These are phyloP conservation scores for Wallacemonas sp. DNA, from an alignment of 208 protist species.

Conservation along the genomic window DNA sequence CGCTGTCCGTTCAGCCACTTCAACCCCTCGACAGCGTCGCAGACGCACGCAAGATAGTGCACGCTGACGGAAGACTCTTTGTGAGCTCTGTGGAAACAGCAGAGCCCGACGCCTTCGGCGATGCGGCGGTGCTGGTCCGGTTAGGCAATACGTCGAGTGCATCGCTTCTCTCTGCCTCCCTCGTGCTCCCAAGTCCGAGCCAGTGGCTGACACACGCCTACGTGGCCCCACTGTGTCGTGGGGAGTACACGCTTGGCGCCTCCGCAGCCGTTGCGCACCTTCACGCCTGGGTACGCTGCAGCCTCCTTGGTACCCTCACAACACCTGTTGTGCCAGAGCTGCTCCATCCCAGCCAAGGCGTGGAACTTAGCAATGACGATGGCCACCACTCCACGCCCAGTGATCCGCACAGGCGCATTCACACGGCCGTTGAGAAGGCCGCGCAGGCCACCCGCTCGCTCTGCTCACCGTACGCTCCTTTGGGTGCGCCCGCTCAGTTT, in stretches of 20 bases:
- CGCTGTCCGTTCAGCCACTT: neutral
- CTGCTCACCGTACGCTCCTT: neutral
- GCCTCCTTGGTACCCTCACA: neutral
- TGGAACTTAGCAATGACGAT: too few relatives aligned
- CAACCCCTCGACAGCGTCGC: too few relatives aligned
- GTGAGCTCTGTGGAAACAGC: neutral
- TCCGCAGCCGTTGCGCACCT: neutral
- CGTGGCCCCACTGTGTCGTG: neutral
- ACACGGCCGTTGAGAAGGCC: too few relatives aligned
- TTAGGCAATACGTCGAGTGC: neutral
- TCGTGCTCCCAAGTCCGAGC: neutral
- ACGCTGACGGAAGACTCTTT: neutral
- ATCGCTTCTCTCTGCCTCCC: neutral
- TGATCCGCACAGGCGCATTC: too few relatives aligned
- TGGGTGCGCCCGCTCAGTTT: neutral
- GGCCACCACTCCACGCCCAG: too few relatives aligned
- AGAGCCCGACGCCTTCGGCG: neutral
- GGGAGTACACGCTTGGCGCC: neutral
- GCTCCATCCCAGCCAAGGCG: too few relatives aligned
- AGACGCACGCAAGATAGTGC: neutral
- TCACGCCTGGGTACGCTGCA: neutral
- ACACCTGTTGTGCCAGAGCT: too few relatives aligned
- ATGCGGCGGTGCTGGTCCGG: neutral
- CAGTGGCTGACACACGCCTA: neutral
- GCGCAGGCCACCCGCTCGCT: neutral